Conservation (phyloP, 176 grass and related monocot genomes). For the Carex myosuroides region DNA sequence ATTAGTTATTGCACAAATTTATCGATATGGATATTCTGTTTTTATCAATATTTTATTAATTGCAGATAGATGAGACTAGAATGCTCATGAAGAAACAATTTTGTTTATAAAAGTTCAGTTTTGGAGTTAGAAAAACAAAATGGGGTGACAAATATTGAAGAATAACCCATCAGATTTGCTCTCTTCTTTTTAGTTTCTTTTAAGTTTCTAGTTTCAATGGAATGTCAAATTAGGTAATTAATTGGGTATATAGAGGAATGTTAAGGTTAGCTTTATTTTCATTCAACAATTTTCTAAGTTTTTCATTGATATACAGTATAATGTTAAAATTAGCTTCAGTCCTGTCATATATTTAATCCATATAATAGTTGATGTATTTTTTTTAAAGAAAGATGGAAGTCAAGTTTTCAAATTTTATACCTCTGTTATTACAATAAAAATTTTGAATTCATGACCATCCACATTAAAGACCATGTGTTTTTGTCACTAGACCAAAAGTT, state of each 20-base stretch:
- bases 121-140: neutral
- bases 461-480: too few relatives aligned
- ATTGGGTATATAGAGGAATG: neutral
- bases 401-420: too few relatives aligned
- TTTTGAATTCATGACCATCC: too few relatives aligned
- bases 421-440: too few relatives aligned
- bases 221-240: neutral
- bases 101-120: neutral
- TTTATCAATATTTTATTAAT: neutral
- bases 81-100: neutral
- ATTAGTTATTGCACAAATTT: neutral
- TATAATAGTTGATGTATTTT: too few relatives aligned
- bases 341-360: neutral
- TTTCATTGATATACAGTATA: neutral
- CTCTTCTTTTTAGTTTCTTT: neutral
- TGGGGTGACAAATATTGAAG: neutral
- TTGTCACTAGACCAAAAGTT: too few relatives aligned
- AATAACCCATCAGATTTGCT: neutral
- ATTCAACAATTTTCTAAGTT: neutral
- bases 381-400: too few relatives aligned
- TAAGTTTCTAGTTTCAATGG: neutral
- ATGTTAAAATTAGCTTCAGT: neutral
- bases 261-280: neutral
- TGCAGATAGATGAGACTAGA: neutral
- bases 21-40: neutral